Base-by-base conservation (phyloP, 768 basidiomycete genomes). In the Lentinula aciculospora region DNA sequence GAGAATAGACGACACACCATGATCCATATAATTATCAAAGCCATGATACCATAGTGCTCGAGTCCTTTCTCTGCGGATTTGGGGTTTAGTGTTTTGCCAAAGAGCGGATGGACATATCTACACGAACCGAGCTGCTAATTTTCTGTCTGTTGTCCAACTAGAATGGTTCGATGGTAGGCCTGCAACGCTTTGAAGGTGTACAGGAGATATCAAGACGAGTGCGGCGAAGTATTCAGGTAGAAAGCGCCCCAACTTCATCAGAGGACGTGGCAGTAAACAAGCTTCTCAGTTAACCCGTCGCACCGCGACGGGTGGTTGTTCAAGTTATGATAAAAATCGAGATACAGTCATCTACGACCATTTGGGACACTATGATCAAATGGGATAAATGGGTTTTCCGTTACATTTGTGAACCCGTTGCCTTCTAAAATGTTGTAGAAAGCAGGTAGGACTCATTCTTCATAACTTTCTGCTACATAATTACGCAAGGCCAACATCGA, bases 11-110 rank as follows among this genome's bases (percentile, higher is more conserved):
- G 25, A 68, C 72, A 64, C 61, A 92, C 91, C 94, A 67, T 81
- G 82, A 47, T 72, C 78, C 94, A 96, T 95, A 69, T 97, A 97
- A 64, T 83, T 85, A 64, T 91, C 71, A 66, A 86, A 97, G 0
- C 94, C 94, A 75, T 96, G 94, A 66, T 91, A 87, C 88, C 92
- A 97, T 4, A 96, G 73, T 55, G 88, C 82, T 44, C 87, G 82
- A 8, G 84, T 85, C 65, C 77, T 78, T 63, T 92, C 81, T 45
- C 92, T 93, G 62, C 4, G 34, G 15, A 39, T 27, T 21, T 21
- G 8, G 15, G 3, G 45, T 45, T 25, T 40, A 27, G 58, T 6
- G 57, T 39, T 46, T 40, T 36, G 42, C 28, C n/a, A 19, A 23
- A 9, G 27, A 36, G 13, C 44, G 23, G n/a, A 12, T 4, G 13